Conservation (phyloP, 2,329 filamentous ascomycete genomes). For the Shiraia sp. region DNA sequence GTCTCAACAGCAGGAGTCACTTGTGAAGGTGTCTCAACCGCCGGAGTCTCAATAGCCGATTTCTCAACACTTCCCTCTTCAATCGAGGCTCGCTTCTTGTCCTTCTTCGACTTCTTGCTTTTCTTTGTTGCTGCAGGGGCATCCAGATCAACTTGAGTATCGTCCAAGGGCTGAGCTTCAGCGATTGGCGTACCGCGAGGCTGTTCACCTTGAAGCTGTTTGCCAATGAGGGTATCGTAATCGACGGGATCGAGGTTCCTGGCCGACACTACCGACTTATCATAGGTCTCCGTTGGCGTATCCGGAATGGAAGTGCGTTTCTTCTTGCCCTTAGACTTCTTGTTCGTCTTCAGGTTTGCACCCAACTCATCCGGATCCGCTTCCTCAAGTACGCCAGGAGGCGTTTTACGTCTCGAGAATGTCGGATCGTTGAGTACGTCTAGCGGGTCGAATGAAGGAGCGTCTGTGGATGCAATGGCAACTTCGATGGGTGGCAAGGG, state of each 20-base stretch:
- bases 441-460: constrained; percentile 43
- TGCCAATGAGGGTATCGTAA: neutral
- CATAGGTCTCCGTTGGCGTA: neutral
- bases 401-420: constrained; percentile 39
- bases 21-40: constrained; percentile 34
- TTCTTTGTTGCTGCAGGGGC: constrained; percentile 20
- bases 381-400: constrained; percentile 40
- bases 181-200: constrained; percentile 1
- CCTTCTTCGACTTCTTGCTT: constrained; percentile 37
- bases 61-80: constrained; percentile 36
- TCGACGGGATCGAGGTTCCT: neutral
- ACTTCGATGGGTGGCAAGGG: constrained; percentile 42
- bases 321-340: constrained; percentile 53
- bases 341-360: constrained; percentile 45
- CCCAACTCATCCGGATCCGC: constrained; percentile 43
- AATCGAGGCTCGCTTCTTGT: constrained; percentile 26
- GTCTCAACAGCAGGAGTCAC: constrained; percentile 41
- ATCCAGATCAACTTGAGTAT: constrained; percentile 8
- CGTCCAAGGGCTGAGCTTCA: constrained; percentile 5
- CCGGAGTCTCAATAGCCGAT: constrained; percentile 34
- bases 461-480: constrained; percentile 34
- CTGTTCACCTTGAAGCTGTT: neutral
- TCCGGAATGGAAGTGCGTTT: constrained; percentile 20
- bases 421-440: constrained; percentile 42
- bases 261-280: neutral